These are phyloP conservation scores for Trichoderma gracile DNA, from an alignment of 2,329 filamentous ascomycete genomes.

Conservation along the genomic window DNA sequence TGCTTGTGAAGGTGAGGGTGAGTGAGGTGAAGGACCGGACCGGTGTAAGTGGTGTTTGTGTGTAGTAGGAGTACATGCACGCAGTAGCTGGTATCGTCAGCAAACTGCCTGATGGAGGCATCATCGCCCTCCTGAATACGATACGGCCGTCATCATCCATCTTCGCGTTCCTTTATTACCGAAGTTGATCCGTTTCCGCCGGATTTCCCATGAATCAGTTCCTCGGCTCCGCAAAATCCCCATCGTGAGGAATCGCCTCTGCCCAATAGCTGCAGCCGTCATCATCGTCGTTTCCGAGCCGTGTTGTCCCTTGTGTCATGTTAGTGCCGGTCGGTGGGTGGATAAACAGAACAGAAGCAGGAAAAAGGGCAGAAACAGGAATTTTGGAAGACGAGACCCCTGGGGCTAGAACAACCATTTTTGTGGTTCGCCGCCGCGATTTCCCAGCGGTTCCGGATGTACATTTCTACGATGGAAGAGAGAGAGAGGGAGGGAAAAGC, in stretches of 20 bases:
- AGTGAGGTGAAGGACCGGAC: too few species aligned
- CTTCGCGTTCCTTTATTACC: neutral
- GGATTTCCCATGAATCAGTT: neutral
- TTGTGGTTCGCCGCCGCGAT: neutral
- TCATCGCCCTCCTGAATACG: neutral
- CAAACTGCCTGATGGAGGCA: too few species aligned
- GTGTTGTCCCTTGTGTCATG: neutral
- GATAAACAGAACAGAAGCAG: neutral
- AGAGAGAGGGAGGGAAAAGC: neutral
- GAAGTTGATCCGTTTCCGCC: conserved; percentile 21
- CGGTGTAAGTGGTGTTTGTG: too few species aligned
- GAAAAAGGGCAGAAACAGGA: neutral
- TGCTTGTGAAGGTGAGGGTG: too few species aligned
- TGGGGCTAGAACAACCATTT: neutral
- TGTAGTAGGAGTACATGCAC: too few species aligned
- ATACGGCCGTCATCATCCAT: neutral
- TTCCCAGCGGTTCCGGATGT: neutral
- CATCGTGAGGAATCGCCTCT: neutral
- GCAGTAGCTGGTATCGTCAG: neutral
- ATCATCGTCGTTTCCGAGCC: conserved; percentile 11
- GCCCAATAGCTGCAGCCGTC: conserved; percentile 9
- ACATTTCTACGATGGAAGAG: too few species aligned
- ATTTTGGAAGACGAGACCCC: neutral
- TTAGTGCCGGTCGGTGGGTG: neutral
- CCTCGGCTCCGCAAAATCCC: neutral